These are phyloP conservation scores for Cladosporium sp. DNA, from an alignment of 2,329 filamentous ascomycete genomes.

Conservation along the genomic window DNA sequence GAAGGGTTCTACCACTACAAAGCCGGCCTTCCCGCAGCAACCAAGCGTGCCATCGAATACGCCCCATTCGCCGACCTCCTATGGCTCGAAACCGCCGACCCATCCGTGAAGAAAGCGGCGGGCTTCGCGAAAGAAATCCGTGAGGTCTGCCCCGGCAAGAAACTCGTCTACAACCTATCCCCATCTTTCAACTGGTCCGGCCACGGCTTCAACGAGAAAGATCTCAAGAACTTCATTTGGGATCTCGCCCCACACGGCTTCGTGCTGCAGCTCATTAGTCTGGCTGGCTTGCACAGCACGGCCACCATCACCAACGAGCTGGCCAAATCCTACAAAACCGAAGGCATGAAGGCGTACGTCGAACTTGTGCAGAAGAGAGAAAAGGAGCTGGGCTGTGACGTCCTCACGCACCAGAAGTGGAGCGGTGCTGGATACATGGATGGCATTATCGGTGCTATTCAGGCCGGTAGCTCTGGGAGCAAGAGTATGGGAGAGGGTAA, in stretches of 20 bases:
- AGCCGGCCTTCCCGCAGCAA: constrained; percentile 77
- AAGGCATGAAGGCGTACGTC: constrained; percentile 98
- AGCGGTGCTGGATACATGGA: constrained; percentile 73
- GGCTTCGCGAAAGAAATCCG: constrained; percentile 74
- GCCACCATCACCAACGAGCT: constrained; percentile 68
- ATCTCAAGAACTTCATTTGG: constrained; percentile 90
- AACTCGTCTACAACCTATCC: constrained; percentile 91
- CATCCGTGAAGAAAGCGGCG: constrained; percentile 70
- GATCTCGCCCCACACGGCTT: constrained; percentile 86
- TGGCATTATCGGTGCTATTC: constrained; percentile 81
- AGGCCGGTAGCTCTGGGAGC: constrained; percentile 82
- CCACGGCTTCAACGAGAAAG: constrained; percentile 80
- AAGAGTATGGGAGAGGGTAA: constrained; percentile 95
- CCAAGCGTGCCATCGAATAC: constrained; percentile 88
- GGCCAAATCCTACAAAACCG: constrained; percentile 73
- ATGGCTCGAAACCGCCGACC: constrained; percentile 95
- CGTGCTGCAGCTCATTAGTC: constrained; percentile 59
- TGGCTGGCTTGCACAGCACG: constrained; percentile 60
- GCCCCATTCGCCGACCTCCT: constrained; percentile 89
- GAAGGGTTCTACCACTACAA: constrained; percentile 93
- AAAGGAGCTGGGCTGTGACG: constrained; percentile 85
- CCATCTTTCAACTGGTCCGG: constrained; percentile 99
- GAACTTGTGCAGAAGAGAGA: constrained; percentile 83
- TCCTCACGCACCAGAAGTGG: constrained; percentile 94
- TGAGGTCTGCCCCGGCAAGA: constrained; percentile 66